Evolutionary conservation across 768 basidiomycete species (phyloP), one percentile per base, ranked within the genome.

Genomic region (Amanita molliuscula): DNA sequence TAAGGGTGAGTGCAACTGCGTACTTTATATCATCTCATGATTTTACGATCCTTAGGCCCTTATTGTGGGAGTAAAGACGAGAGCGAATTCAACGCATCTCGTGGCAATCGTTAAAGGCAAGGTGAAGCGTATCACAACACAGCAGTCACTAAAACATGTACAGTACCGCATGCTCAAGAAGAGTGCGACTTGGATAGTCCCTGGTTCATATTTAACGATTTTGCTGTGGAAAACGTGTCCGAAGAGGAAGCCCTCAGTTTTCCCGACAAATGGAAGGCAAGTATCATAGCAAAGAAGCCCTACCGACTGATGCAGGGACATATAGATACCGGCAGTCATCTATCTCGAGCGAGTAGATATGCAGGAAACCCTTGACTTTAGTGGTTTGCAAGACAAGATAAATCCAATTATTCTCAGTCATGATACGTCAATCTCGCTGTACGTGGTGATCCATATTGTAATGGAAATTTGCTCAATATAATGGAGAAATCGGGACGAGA

Each of bases 151-250:
- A 33, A 28, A 35, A 38, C 44, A 29, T 45, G 38, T 23, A 23
- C 46, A 36, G 20, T 93, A 34, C 88, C 88, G 0, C 81, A 84
- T 50, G 77, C 77, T 1, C 81, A 83, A 59, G 63, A 59, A 6
- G 59, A 68, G 9, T 50, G 60, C 1, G 65, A 70, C 47, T 49
- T 59, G 13, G 56, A 55, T 16, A 81, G 79, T 48, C 78, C 81
- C 1, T 99, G 96, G 96, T 85, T 85, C 58, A 65, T 98, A 48
- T 98, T 98, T 79, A 99, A 99, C 60, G 96, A 99, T 60, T 99
- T 99, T 60, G 74, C 82, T 1, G 96, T 99, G 10, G 73, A 74
- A 43, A 88, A 88, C 50, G 79, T 97, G 26, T 70, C 84, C 2
- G 88, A 95, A 64, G 76, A 82, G 29, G 93, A 97, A 57, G 95